phyloP scores from a whole-genome alignment of 2,329 filamentous ascomycete genomes.

The Rutstroemia sydowiana region DNA sequence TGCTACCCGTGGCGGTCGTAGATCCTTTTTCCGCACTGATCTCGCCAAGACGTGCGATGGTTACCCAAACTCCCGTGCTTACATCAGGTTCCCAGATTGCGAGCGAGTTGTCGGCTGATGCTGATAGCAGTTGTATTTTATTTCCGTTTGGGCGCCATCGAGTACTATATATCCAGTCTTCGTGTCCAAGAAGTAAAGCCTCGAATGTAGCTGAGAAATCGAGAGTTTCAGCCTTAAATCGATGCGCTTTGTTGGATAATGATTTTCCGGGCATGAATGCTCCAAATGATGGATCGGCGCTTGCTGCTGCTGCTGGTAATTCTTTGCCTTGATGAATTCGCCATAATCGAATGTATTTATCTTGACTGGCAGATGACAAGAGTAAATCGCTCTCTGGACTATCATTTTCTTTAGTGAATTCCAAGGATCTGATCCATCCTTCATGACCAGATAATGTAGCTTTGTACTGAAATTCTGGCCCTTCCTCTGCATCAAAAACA shows the following conservation, averaged over 20 bases:
- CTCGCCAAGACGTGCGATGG: constrained; percentile 77
- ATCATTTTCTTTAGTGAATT: constrained; percentile 60
- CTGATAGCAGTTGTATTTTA: constrained; percentile 69
- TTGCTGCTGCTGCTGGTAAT: constrained; percentile 48
- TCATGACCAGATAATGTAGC: constrained; percentile 84
- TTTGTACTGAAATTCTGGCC: constrained; percentile 56
- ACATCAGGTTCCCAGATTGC: constrained; percentile 86
- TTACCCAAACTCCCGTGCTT: constrained; percentile 84
- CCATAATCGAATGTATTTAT: constrained; percentile 96
- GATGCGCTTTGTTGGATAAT: constrained; percentile 83
- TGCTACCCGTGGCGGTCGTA: constrained; percentile 91
- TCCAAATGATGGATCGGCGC: constrained; percentile 49
- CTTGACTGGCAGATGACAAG: constrained; percentile 89
- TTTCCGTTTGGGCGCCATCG: constrained; percentile 30
- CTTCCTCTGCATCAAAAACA: constrained; percentile 41
- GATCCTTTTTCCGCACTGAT: constrained; percentile 93
- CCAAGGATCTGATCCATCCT: constrained; percentile 85
- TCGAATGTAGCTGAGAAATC: constrained; percentile 87
- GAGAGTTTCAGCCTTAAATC: constrained; percentile 50
- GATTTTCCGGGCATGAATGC: constrained; percentile 60
- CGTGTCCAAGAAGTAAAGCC: constrained; percentile 85
- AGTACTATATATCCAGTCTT: constrained; percentile 96
- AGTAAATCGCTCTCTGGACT: constrained; percentile 58
- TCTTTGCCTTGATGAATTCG: constrained; percentile 66
- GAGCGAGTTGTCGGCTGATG: constrained; percentile 91